A percentile compares a stretch with the other conserved stretches of the same genome.
These are phyloP conservation scores for Babesia bigemina DNA, from an alignment of 169 alveolate species.

Conservation along the genomic window DNA sequence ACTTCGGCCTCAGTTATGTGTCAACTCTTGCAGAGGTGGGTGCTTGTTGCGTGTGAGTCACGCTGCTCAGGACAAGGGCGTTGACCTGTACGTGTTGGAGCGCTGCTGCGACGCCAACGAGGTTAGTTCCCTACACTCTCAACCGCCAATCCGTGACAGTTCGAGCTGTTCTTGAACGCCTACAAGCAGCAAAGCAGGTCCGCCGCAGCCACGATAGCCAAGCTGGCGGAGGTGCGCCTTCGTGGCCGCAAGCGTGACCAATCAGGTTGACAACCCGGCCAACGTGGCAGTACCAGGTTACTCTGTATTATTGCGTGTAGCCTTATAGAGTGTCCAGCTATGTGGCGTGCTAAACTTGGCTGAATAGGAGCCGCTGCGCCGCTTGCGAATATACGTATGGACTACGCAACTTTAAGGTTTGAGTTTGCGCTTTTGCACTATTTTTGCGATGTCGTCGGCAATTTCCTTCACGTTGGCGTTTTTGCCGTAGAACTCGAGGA, in stretches of 20 bases:
- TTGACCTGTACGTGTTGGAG: slow-evolving; percentile 76
- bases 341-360: neutral
- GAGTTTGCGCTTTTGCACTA: slow-evolving; percentile 34
- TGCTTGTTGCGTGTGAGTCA: neutral
- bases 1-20: slow-evolving; percentile 74
- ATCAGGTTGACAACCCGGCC: slow-evolving; percentile 56
- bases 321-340: neutral
- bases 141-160: slow-evolving; percentile 10
- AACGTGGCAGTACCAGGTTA: neutral
- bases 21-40: slow-evolving; percentile 75
- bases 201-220: slow-evolving; percentile 6
- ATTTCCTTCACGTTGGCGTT: slow-evolving; percentile 83
- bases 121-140: slow-evolving; percentile 13
- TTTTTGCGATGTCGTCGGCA: slow-evolving; percentile 61
- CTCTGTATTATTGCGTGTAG: neutral
- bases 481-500: slow-evolving; percentile 88
- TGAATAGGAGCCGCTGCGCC: too few relatives aligned
- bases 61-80: slow-evolving; percentile 73
- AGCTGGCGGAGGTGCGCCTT: slow-evolving; percentile 67
- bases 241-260: slow-evolving; percentile 77
- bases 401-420: neutral
- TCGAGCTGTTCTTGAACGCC: slow-evolving; percentile 25
- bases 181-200: slow-evolving; percentile 18
- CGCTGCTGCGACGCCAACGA: slow-evolving; percentile 57
- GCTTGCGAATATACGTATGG: too few relatives aligned